These are phyloP conservation scores for Macrotyloma uniflorum DNA, from an alignment of 306 rosid species.

Conservation along the genomic window DNA sequence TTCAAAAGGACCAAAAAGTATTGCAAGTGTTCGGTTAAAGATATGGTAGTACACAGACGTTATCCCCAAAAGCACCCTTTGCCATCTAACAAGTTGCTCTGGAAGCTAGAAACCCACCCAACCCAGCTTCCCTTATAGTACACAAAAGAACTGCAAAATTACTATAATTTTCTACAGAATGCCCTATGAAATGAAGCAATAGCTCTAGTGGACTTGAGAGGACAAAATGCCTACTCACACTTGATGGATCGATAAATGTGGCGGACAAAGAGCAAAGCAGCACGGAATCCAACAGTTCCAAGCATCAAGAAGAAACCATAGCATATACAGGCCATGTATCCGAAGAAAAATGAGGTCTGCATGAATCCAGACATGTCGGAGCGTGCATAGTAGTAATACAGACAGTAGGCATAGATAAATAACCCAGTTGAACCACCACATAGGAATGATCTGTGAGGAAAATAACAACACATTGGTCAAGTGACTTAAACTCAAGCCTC, in stretches of 20 bases:
- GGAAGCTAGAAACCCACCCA: slow-evolving; percentile 51
- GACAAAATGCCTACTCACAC: slow-evolving; percentile 57
- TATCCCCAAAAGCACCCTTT: slow-evolving; percentile 48
- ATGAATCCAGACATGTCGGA: slow-evolving; percentile 59
- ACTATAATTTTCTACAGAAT: slow-evolving; percentile 59
- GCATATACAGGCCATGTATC: slow-evolving; percentile 62
- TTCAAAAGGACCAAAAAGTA: slow-evolving; percentile 39
- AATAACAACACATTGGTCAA: slow-evolving; percentile 27
- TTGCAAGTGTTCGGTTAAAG: slow-evolving; percentile 48
- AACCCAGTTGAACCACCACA: slow-evolving; percentile 60
- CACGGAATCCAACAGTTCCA: slow-evolving; percentile 52
- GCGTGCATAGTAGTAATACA: slow-evolving; percentile 56
- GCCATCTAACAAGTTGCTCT: slow-evolving; percentile 50
- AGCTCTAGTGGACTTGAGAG: slow-evolving; percentile 30
- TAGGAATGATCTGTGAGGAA: slow-evolving; percentile 50
- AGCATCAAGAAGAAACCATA: slow-evolving; percentile 60
- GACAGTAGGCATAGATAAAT: slow-evolving; percentile 56
- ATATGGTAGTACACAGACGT: slow-evolving; percentile 64
- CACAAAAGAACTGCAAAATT: slow-evolving; percentile 62
- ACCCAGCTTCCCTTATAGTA: slow-evolving; percentile 50
- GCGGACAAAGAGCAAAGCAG: slow-evolving; percentile 52
- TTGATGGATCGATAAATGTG: slow-evolving; percentile 57
- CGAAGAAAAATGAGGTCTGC: slow-evolving; percentile 60
- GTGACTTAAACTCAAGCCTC: not conserved
- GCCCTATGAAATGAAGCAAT: slow-evolving; percentile 50